Evolutionary conservation across 2,329 filamentous ascomycete species (phyloP).

Genomic region (Claviceps monticola): DNA sequence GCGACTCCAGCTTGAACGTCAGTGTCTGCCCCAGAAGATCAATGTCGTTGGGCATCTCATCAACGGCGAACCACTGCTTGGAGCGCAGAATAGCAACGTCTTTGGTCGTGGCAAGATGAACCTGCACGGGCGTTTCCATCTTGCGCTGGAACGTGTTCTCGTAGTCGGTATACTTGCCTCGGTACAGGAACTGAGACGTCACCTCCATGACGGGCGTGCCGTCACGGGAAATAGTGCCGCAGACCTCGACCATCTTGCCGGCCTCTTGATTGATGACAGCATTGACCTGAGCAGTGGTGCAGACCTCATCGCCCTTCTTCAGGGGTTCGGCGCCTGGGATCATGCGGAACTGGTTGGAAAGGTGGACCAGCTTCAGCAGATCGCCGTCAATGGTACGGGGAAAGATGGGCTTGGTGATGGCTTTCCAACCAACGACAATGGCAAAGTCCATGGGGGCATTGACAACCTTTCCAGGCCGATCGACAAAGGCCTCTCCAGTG

Average conservation of each 20-base stretch:
- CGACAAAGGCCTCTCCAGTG: constrained; percentile 92
- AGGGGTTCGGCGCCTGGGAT: constrained; percentile 86
- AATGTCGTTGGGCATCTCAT: constrained; percentile 53
- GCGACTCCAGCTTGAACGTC: constrained; percentile 86
- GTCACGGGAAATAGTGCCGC: constrained; percentile 80
- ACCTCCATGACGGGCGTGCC: constrained; percentile 91
- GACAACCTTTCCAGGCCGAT: constrained; percentile 84
- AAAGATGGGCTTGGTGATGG: constrained; percentile 98
- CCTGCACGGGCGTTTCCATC: constrained; percentile 85
- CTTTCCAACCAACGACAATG: constrained; percentile 97
- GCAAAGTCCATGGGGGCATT: constrained; percentile 98
- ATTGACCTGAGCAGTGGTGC: constrained; percentile 91
- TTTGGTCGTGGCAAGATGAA: constrained; percentile 75
- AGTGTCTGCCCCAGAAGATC: constrained; percentile 87
- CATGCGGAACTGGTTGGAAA: constrained; percentile 98
- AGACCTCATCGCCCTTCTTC: constrained; percentile 87
- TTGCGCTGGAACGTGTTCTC: constrained; percentile 99
- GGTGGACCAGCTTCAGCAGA: constrained; percentile 84
- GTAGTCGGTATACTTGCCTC: constrained; percentile 81
- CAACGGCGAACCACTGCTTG: constrained; percentile 94
- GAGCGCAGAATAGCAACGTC: constrained; percentile 89
- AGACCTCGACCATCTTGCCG: constrained; percentile 99
- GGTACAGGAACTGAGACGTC: constrained; percentile 94
- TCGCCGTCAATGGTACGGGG: constrained; percentile 92
- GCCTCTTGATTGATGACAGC: constrained; percentile 96